These are phyloP conservation scores for Clavispora asparagi DNA, from an alignment of 805 yeast genomes.

Conservation along the genomic window DNA sequence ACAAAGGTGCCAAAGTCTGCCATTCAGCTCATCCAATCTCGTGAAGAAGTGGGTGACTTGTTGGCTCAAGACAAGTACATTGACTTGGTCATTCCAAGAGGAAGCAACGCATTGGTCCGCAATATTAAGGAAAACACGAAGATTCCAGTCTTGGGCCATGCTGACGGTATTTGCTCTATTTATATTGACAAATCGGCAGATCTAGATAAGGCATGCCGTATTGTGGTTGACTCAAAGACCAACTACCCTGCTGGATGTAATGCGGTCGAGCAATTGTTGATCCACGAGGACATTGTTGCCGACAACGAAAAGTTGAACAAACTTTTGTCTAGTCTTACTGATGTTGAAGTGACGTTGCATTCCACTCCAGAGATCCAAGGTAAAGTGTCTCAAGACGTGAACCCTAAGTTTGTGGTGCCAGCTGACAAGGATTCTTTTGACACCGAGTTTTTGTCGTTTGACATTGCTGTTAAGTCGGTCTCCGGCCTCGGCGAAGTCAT, in stretches of 20 bases:
- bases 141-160: slow-evolving; percentile 97
- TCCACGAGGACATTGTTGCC: slow-evolving; percentile 43
- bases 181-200: slow-evolving; percentile 78
- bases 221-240: slow-evolving; percentile 83
- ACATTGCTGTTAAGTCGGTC: slow-evolving; percentile 69
- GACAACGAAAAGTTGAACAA: slow-evolving; percentile 14
- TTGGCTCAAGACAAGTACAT: slow-evolving; percentile 82
- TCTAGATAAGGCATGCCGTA: slow-evolving; percentile 65
- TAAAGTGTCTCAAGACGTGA: slow-evolving; percentile 15
- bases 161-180: slow-evolving; percentile 94
- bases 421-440: slow-evolving; percentile 68
- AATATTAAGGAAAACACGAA: slow-evolving; percentile 82
- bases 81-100: slow-evolving; percentile 95
- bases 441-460: slow-evolving; percentile 78
- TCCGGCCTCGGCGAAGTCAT: slow-evolving; percentile 67
- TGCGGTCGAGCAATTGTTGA: slow-evolving; percentile 82
- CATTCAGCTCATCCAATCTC: slow-evolving; percentile 79
- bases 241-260: slow-evolving; percentile 99
- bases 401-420: slow-evolving; percentile 32
- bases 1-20: slow-evolving; percentile 79
- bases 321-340: slow-evolving; percentile 41
- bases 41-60: slow-evolving; percentile 85
- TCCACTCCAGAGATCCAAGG: slow-evolving; percentile 48
- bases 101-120: slow-evolving; percentile 89
- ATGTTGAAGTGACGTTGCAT: slow-evolving; percentile 70